phyloP scores from a whole-genome alignment of 306 rosid species.

The Abrus pulchellus region DNA sequence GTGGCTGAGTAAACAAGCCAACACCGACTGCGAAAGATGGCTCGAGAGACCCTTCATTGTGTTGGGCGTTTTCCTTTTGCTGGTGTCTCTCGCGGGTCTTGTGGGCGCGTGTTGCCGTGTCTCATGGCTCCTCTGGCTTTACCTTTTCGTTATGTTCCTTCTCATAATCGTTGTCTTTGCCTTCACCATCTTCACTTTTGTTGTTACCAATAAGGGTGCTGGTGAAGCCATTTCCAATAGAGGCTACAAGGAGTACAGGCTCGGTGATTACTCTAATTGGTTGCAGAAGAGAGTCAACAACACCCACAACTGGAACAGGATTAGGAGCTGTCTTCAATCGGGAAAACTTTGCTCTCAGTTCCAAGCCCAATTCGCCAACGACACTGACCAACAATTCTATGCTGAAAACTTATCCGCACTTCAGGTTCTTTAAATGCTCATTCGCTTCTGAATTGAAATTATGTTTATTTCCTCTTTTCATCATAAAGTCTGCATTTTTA shows the following conservation, averaged over 20 bases:
- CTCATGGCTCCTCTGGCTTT: conserved; percentile 72
- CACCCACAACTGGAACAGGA: conserved; percentile 58
- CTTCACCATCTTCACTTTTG: conserved; percentile 70
- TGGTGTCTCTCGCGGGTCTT: conserved; percentile 73
- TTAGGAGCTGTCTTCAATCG: conserved; percentile 64
- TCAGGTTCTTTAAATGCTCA: conserved; percentile 57
- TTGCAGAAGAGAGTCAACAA: conserved; percentile 70
- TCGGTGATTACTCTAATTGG: conserved; percentile 81
- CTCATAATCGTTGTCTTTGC: conserved; percentile 64
- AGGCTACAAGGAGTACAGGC: conserved; percentile 78
- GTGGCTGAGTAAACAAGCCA: conserved; percentile 69
- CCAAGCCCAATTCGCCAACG: conserved; percentile 32
- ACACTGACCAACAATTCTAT: conserved; percentile 45
- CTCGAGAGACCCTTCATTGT: conserved; percentile 64
- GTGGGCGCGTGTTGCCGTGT: conserved; percentile 74
- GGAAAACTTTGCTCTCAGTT: conserved; percentile 59
- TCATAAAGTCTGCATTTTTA: too few relatives aligned
- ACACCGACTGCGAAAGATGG: conserved; percentile 63
- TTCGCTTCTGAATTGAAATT: too few relatives aligned
- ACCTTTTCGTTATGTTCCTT: conserved; percentile 77
- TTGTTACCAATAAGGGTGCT: conserved; percentile 78
- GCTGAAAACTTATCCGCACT: conserved; percentile 60
- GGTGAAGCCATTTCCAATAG: conserved; percentile 51
- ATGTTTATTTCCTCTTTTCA: neutral
- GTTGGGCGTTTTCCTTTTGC: conserved; percentile 66